Base-by-base conservation (phyloP, 768 basidiomycete species). In the Phanerochaete sordida region DNA sequence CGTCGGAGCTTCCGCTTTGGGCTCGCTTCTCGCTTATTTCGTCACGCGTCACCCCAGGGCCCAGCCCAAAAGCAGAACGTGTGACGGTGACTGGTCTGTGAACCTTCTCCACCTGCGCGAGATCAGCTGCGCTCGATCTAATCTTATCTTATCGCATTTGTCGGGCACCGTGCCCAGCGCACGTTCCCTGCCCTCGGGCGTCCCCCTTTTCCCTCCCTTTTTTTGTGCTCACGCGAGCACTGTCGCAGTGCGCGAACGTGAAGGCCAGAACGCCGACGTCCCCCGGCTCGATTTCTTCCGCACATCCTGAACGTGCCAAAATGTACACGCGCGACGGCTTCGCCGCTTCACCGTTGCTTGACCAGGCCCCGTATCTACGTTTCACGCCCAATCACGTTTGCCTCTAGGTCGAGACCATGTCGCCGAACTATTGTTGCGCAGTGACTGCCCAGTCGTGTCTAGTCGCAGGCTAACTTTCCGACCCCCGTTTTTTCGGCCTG, bases 71-170 rank as follows among this genome's bases (percentile, higher is more conserved):
- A 19, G 21, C 26, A 9, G 49, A 33, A 21, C 27, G 9, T 21
- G 47, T 58, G 24, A 43, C 37, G 31, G 27, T 23, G 26, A 27
- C 43, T 26, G 7, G 58, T 39, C 27, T 26, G 6, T 2, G 16
- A 26, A 33, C 39, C 46, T 35, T 48, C 46, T 23, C 31, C 56
- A 48, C 56, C 56, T 21, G 26, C 6, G 47, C 30, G n/a, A n/a
- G n/a, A n/a, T n/a, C n/a, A n/a, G n/a, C n/a, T 21, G 57, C 39
- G 56, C 21, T 12, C 26, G 49, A 60, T 60, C 59, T 60, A 47
- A 60, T 60, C 59, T 60, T 28, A 60, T 60, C 59, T 60, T 54
- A 56, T 60, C 59, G 39, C 39, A 19, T 43, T 12, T 27, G 52
- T 13, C 37, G 28, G n/a, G 47, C 8, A 23, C 56, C 45, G 6